Evolutionary conservation across 2,329 filamentous ascomycete genomes (phyloP).

Genomic region (Coniella vitis): DNA sequence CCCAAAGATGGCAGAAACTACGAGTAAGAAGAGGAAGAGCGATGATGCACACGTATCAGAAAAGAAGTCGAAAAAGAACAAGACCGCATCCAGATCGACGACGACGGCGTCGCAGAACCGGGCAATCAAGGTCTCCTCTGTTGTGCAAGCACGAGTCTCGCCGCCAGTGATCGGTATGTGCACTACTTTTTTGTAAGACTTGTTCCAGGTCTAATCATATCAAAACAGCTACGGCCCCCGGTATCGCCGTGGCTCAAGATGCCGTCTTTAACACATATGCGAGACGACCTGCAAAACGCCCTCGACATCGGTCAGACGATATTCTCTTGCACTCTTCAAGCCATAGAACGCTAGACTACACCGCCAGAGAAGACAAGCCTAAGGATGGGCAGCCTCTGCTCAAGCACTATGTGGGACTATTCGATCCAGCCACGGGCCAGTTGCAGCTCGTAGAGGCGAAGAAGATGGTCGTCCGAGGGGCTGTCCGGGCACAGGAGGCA

Average conservation of each 20-base stretch:
- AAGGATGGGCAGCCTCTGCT: slow-evolving; percentile 36
- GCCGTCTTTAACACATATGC: slow-evolving; percentile 43
- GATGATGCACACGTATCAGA: slow-evolving; percentile 30
- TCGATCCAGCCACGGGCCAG: slow-evolving; percentile 52
- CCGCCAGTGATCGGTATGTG: slow-evolving; percentile 27
- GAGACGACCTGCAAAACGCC: slow-evolving; percentile 29
- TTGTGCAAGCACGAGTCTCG: slow-evolving; percentile 20
- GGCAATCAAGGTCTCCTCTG: slow-evolving; percentile 28
- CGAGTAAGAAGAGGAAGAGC: slow-evolving; percentile 49
- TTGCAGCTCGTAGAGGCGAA: slow-evolving; percentile 57
- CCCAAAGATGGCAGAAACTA: slow-evolving; percentile 28
- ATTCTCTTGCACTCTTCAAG: slow-evolving; percentile 51
- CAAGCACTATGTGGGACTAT: slow-evolving; percentile 60
- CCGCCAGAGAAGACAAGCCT: slow-evolving; percentile 44
- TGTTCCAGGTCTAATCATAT: not conserved
- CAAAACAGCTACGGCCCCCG: slow-evolving; percentile 33
- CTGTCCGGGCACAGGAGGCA: slow-evolving; percentile 49
- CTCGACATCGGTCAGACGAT: slow-evolving; percentile 32
- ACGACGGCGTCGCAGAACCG: slow-evolving; percentile 25
- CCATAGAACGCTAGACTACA: slow-evolving; percentile 54
- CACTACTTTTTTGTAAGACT: not conserved
- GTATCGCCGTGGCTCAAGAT: slow-evolving; percentile 30
- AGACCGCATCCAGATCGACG: slow-evolving; percentile 38
- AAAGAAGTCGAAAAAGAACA: slow-evolving; percentile 39
- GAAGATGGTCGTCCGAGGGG: slow-evolving; percentile 55